Evolutionary conservation across 176 grass and related monocot species (phyloP), one percentile per base, ranked within the genome.

Genomic region (Carex littledalei): DNA sequence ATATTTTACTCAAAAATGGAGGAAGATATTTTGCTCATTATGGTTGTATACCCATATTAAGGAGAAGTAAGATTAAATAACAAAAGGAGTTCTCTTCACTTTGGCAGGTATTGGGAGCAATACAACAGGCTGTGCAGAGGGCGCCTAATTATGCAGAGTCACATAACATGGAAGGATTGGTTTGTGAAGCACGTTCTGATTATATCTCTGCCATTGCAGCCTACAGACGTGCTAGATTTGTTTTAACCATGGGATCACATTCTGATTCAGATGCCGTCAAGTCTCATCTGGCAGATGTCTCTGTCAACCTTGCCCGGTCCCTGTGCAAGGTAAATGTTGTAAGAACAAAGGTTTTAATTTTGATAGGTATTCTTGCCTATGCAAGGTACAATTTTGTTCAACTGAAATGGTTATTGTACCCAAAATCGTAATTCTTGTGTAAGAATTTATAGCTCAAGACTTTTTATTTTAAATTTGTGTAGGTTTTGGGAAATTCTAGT

Each of bases 131-230:
- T 88, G 88, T 98, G 88, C 93, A 90, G 60, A 81, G 89, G 55
- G 88, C 88, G 17, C 95, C 93, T 84, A 85, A 90, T 86, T 93
- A 80, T 67, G 83, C 95, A 37, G 93, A 95, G 78, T 87, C 90
- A 16, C 95, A 98, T 88, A 98, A 98, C 89, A 84, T 98, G 84
- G 91, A 88, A 81, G 95, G 95, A 29, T 88, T 98, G 76, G 53
- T 91, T 87, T 93, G 85, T 90, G 93, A 98, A 95, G 91, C 90
- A 85, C 90, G 86, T 20, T 89, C 58, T 70, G 93, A 95, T 90
- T 98, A 88, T 83, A 85, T 73, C 59, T 93, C 91, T 81, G 95
- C 95, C 45, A 86, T 98, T 85, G 22, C 85, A 73, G 89, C 87
- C 72, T 98, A 95, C 66, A 71, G 63, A 66, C 82, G 84, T 4